phyloP scores from a whole-genome alignment of 345 rosid species.

The Gossypium rotundifolium region DNA sequence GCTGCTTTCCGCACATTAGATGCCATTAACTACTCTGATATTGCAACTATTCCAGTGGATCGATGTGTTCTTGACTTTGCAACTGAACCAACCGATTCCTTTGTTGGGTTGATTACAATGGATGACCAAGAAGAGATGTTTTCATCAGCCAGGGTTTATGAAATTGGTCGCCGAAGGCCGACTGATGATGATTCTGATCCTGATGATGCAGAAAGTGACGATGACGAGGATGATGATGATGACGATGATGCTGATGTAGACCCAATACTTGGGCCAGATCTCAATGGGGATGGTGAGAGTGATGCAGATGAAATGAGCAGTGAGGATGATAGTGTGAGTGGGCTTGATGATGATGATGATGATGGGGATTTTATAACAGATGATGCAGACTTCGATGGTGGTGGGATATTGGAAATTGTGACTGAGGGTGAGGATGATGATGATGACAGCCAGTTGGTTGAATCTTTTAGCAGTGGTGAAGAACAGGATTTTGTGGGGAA shows the following conservation, averaged over 20 bases:
- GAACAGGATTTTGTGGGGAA: conserved; percentile 51
- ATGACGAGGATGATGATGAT: conserved; percentile 79
- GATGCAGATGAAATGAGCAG: conserved; percentile 63
- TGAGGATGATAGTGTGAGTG: conserved; percentile 56
- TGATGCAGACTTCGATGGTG: conserved; percentile 49
- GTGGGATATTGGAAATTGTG: conserved; percentile 56
- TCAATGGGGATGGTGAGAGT: conserved; percentile 73
- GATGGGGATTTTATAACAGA: conserved; percentile 53
- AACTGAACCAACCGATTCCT: conserved; percentile 85
- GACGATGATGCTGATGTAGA: conserved; percentile 67
- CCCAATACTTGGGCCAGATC: conserved; percentile 51
- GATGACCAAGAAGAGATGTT: conserved; percentile 93
- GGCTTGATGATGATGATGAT: conserved; percentile 36
- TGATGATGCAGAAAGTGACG: conserved; percentile 88
- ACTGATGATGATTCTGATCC: conserved; percentile 98
- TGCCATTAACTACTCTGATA: conserved; percentile 89
- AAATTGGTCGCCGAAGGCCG: conserved; percentile 87
- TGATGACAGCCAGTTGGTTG: conserved; percentile 60
- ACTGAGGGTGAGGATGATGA: conserved; percentile 60
- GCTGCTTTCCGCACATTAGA: conserved; percentile 89
- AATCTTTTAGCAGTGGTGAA: conserved; percentile 73
- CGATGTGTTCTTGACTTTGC: conserved; percentile 97
- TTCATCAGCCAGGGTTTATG: conserved; percentile 87
- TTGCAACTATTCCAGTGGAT: conserved; percentile 83
- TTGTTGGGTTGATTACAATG: conserved; percentile 84